Conservation (phyloP, 129 eudicot genomes). For the Tagetes erecta region DNA sequence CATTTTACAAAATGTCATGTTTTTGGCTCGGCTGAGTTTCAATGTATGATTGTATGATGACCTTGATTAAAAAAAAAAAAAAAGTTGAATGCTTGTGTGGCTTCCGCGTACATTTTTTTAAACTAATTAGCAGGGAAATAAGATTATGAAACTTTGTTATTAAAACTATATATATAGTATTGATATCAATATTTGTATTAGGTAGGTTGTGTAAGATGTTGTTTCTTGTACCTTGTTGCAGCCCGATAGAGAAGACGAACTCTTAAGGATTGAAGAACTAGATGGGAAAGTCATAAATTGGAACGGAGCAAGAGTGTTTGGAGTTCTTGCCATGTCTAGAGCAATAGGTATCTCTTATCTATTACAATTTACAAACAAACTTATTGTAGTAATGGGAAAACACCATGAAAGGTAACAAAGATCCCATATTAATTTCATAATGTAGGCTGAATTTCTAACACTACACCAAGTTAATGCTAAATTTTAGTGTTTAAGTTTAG, state of each 20-base stretch:
- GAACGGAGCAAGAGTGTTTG: constrained; percentile 74
- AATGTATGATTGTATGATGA: too few species aligned
- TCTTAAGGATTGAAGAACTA: constrained; percentile 55
- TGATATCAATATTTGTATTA: constrained; percentile 5
- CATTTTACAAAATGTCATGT: background rate
- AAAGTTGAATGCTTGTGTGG: too few species aligned
- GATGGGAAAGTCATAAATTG: constrained; percentile 67
- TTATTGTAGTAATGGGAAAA: background rate
- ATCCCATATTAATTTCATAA: background rate
- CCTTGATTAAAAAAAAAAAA: too few species aligned
- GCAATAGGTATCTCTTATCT: constrained; percentile 55
- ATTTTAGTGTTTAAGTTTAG: background rate
- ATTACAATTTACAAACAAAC: background rate
- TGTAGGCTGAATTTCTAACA: too few species aligned
- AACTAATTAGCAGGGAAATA: too few species aligned
- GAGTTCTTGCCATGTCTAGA: constrained; percentile 87
- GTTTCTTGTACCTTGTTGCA: constrained; percentile 37
- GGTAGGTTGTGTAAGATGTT: background rate
- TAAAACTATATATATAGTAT: too few species aligned
- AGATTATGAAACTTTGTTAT: too few species aligned
- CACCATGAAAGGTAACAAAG: background rate
- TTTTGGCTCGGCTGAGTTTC: background rate
- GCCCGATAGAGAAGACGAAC: constrained; percentile 79
- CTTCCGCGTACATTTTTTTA: too few species aligned
- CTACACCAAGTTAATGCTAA: background rate